Evolutionary conservation across 495 filamentous ascomycete genomes (phyloP).

Genomic region (Penicillium paxilli): DNA sequence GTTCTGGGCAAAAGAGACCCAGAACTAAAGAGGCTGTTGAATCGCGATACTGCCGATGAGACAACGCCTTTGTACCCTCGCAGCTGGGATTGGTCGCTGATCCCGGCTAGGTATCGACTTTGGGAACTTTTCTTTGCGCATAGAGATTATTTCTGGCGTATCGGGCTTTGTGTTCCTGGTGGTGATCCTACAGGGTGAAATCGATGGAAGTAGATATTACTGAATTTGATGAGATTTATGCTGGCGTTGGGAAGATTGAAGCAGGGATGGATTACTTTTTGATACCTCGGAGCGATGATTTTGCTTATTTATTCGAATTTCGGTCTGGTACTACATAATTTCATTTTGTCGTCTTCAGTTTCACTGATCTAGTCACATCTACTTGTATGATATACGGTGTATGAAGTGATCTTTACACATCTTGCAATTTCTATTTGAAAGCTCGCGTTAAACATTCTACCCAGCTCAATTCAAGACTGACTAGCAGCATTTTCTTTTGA

Average conservation of each 20-base stretch:
- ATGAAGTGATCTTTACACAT: too few relatives aligned
- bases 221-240: neutral
- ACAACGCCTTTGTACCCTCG: constrained; percentile 19
- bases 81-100: constrained; percentile 33
- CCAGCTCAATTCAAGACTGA: neutral
- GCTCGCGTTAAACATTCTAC: too few relatives aligned
- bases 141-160: constrained; percentile 92
- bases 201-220: too few relatives aligned
- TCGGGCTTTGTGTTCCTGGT: constrained; percentile 87
- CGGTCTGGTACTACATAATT: too few relatives aligned
- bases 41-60: constrained; percentile 14
- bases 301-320: neutral
- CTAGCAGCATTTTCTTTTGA: neutral
- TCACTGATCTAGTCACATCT: too few relatives aligned
- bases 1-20: constrained; percentile 1
- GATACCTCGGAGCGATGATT: neutral
- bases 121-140: constrained; percentile 96
- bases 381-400: too few relatives aligned
- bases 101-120: constrained; percentile 67
- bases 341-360: too few relatives aligned
- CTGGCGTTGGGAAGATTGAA: neutral
- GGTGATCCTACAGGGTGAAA: constrained; percentile 58
- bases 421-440: too few relatives aligned
- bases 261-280: neutral
- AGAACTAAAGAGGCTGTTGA: neutral